Evolutionary conservation across 1,284 basidiomycete species (phyloP), one percentile per base, ranked within the genome.

Genomic region (Rhodotorula sp.): DNA sequence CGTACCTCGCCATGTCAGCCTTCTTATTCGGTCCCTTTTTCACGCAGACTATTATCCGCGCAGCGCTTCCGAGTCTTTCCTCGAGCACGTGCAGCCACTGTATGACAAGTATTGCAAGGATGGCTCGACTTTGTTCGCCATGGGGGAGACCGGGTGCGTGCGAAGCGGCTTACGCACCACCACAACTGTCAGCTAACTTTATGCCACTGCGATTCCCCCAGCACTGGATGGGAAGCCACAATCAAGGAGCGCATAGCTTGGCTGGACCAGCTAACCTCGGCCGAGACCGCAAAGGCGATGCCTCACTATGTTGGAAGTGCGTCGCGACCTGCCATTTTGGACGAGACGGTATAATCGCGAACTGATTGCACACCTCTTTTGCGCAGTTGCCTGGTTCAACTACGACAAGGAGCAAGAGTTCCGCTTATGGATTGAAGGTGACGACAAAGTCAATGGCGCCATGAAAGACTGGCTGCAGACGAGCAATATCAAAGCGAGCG

Each of bases 121-220:
- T 26, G 69, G 67, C 20, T 59, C 22, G 24, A 62, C 71, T 45
- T 76, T 76, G 33, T 80, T 81, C 49, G 80, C 79, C 20, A 80
- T 81, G 42, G 80, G 79, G 2, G 80, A 81, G 68, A 80, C 78
- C 12, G 80, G 79, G n/a, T 67, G 72, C 42, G 73, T 15, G 17
- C 14, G 37, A 42, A 42, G 37, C 37, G 37, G 37, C 33, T 10
- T 26, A n/a, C 37, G 10, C 12, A 6, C n/a, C n/a, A n/a, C 24
- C 61, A 17, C 20, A 24, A 15, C 10, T 24, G 2, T 10, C 14
- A 1, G 22, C 22, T 18, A 12, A 5, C 10, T 8, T 1, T n/a
- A 2, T 4, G n/a, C 30, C 6, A 45, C n/a, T 6, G 7, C n/a
- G 44, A 10, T 26, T 18, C 26, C 12, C 33, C 4, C 53, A 56